A percentile compares a stretch with the other conserved stretches of the same genome.
phyloP scores from a whole-genome alignment of 768 basidiomycete genomes.

The Cyclocybe aegerita region DNA sequence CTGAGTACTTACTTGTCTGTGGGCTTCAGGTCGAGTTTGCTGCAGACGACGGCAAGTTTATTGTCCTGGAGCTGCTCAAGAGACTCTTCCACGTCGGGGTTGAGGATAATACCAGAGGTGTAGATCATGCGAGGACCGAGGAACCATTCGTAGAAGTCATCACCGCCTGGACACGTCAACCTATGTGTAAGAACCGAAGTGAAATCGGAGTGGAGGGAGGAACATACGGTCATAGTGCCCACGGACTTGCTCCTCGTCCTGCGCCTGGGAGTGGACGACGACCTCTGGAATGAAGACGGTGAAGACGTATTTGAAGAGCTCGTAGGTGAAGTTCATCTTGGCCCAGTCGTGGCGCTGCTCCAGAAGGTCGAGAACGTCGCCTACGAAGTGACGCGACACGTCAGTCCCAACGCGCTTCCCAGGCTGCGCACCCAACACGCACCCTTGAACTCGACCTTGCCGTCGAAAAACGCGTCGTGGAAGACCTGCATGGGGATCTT shows the following conservation, averaged over 20 bases:
- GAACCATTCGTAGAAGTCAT: constrained; percentile 98
- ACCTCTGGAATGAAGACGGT: constrained; percentile 90
- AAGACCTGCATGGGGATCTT: constrained; percentile 98
- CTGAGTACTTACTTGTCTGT: constrained; percentile 53
- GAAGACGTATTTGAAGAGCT: constrained; percentile 94
- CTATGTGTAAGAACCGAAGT: neutral
- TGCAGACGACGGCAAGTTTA: constrained; percentile 94
- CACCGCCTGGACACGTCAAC: constrained; percentile 55
- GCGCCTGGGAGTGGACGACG: constrained; percentile 82
- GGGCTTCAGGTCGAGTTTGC: constrained; percentile 88
- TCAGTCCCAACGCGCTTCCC: constrained; percentile 1
- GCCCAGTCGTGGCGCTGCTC: constrained; percentile 97
- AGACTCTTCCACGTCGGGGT: constrained; percentile 71
- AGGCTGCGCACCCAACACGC: constrained; percentile 17
- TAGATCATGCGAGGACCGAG: constrained; percentile 96
- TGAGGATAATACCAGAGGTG: constrained; percentile 86
- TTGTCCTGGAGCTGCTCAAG: constrained; percentile 97
- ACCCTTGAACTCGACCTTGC: constrained; percentile 97
- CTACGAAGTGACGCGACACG: constrained; percentile 36
- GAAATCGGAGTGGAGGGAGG: neutral
- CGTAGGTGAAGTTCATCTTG: constrained; percentile 84
- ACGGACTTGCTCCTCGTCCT: constrained; percentile 95
- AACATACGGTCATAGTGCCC: constrained; percentile 89
- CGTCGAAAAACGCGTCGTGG: constrained; percentile 96
- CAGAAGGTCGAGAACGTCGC: constrained; percentile 90